Evolutionary conservation across 192 early-diverging fungal species (phyloP), one percentile per base, ranked within the genome.

Genomic region (Backusella psychrophila): DNA sequence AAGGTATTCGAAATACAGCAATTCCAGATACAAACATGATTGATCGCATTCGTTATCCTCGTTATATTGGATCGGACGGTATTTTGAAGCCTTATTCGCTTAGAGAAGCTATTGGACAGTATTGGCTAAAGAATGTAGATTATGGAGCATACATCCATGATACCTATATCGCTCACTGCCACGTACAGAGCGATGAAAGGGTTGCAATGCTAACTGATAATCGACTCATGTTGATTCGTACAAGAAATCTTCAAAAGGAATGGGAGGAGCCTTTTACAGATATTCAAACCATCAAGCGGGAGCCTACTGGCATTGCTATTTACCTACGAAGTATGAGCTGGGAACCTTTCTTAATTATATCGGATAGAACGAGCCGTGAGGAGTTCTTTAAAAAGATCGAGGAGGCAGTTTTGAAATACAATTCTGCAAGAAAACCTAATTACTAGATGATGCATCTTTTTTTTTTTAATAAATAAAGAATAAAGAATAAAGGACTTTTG

Each of bases 1-100:
- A 94, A 85, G 94, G 94, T 41, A 98, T 99, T 75, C 90, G 93
- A 35, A 98, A 98, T 82, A 98, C 97, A 6, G 95, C 97, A 0
- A 96, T 94, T 0, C 93, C 93, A 82, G 90, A 90, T 49, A 93
- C 92, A 76, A 90, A 91, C 42, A 92, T 93, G 56, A 85, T 98
- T 66, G 91, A 93, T 72, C 92, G 94, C n/a, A 90, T 93, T 73
- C 86, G 98, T 11, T 85, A 92, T 41, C 98, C 98, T 1, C 89
- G 98, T 31, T 91, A 89, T 72, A 91, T 98, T 44, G 92, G 92
- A 36, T 87, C 91, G 49, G 95, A 96, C 75, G 91, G 92, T 15
- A 95, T 99, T 42, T 82, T 99, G 42, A 77, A 68, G 77, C 87
- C 89, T 0, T 96, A 95, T 83, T 82, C 87, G 41, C 80, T 82